A percentile compares a stretch with the other conserved stretches of the same genome.
phyloP scores from a whole-genome alignment of 805 yeast species.

The Saccharomyces mikatae region DNA sequence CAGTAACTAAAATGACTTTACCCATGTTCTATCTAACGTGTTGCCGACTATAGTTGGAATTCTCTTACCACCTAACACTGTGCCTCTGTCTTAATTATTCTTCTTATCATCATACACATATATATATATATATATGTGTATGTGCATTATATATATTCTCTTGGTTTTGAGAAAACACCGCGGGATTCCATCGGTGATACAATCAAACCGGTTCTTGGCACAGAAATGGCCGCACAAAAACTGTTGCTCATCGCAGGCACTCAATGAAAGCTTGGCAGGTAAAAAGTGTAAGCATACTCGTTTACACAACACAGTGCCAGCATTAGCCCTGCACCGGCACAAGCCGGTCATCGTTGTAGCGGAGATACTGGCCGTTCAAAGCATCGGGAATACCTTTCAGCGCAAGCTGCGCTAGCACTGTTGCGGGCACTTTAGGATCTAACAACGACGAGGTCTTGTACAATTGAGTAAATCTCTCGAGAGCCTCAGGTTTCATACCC shows the following conservation, averaged over 20 bases:
- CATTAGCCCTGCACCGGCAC: background rate
- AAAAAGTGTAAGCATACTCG: background rate
- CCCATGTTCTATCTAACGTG: conserved; percentile 5
- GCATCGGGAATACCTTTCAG: conserved; percentile 44
- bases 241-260: background rate
- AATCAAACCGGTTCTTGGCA: background rate
- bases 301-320: background rate
- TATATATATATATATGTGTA: background rate
- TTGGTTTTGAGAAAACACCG: background rate
- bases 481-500: conserved; percentile 50
- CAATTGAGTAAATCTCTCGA: conserved; percentile 51
- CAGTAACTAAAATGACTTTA: conserved; percentile 44
- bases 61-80: background rate
- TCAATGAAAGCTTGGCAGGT: background rate
- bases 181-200: background rate
- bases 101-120: background rate
- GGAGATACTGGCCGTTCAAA: conserved; percentile 54
- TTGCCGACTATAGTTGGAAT: background rate
- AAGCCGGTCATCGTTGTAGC: conserved; percentile 40
- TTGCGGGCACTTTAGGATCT: conserved; percentile 62
- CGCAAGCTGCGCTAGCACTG: conserved; percentile 55
- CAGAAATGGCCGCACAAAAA: background rate
- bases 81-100: background rate
- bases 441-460: conserved; percentile 48
- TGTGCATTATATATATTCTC: background rate